Evolutionary conservation across 148 eudicot species (phyloP), one percentile per base, ranked within the genome.

Genomic region (Spergularia bocconei): DNA sequence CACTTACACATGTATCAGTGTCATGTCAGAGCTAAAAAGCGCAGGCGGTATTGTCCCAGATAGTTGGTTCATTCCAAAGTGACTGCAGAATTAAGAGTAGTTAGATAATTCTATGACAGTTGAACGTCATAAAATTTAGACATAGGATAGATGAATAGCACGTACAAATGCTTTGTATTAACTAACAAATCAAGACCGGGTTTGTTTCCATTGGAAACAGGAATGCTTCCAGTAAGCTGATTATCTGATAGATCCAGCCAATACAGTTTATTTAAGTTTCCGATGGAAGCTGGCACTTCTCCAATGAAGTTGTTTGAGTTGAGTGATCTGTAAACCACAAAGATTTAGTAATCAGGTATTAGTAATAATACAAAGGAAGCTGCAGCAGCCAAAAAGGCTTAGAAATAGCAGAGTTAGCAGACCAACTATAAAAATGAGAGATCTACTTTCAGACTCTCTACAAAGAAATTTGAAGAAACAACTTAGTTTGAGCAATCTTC

Each of bases 201-300:
- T 39, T 79, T 23, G 44, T 80, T 85, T 48, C 75, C 87, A 75
- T 29, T 72, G 38, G 98, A 90, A 68, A 91, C 90, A 51, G 98
- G 98, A 59, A 94, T 86, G 54, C 75, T 84, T 68, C 97, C 98
- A 53, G 63, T 74, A 52, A 94, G 91, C 82, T 81, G 64, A 81
- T 94, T 94, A 54, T 86, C 85, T 63, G 93, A 84, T 57, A 94
- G 71, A 82, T 94, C 98, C 67, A 94, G 81, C 97, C 97, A 94
- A 53, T 81, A 82, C 41, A 91, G 87, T 8, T 60, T 78, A 21
- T 83, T 57, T 63, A 94, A 62, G 68, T 86, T 87, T 38, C 98
- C 98, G 56, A 94, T 79, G 62, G 95, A 83, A 51, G 87, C 78
- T 20, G 98, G 96, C 61, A 94, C 84, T 19, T 75, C 59, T 64